phyloP scores from a whole-genome alignment of 192 early-diverging fungal genomes.

The Cetraspora pellucida region DNA sequence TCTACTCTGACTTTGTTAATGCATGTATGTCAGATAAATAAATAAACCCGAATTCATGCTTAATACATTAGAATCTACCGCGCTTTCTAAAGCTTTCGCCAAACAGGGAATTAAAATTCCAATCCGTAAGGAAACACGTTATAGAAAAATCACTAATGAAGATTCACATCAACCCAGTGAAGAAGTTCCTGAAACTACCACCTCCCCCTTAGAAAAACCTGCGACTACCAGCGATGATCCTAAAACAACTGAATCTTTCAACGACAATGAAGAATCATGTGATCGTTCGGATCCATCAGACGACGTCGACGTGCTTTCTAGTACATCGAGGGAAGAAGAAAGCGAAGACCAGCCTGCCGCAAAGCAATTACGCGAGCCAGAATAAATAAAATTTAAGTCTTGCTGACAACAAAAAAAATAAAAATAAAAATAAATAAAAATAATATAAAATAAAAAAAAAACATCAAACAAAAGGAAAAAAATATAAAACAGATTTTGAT shows the following conservation, averaged over 20 bases:
- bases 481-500: no score
- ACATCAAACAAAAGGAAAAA: no score
- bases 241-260: neutral
- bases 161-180: neutral
- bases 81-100: conserved; percentile 72
- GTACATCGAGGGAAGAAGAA: no score
- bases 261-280: neutral
- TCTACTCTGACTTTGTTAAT: neutral
- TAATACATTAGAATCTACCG: conserved; percentile 61
- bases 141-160: conserved; percentile 9
- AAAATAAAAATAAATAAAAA: no score
- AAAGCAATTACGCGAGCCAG: no score
- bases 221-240: neutral
- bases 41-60: conserved; percentile 18
- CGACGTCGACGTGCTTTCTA: no score
- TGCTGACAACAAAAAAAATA: no score
- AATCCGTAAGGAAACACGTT: conserved; percentile 61
- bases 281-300: no score
- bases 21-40: neutral
- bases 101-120: conserved; percentile 79
- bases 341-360: no score
- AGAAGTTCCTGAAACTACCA: neutral
- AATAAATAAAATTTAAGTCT: no score
- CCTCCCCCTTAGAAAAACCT: neutral
- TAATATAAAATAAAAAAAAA: no score